A percentile compares a stretch with the other conserved stretches of the same genome.
Evolutionary conservation across 2,329 filamentous ascomycete species (phyloP).

Genomic region (Fusarium protoensiforme): DNA sequence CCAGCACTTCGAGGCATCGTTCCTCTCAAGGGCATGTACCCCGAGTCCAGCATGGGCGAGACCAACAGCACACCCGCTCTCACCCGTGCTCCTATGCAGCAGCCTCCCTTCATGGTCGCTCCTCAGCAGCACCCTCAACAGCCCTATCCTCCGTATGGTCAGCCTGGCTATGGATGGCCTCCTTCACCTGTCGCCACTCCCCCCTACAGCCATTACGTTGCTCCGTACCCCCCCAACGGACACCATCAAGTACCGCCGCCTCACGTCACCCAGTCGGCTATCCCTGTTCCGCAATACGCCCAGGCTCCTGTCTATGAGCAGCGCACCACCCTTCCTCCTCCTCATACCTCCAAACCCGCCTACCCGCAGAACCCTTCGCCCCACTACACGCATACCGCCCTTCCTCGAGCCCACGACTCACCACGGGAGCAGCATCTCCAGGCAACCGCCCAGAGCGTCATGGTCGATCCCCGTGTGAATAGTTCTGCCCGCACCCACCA

Average conservation of each 20-base stretch:
- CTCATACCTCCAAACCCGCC: slow-evolving; percentile 46
- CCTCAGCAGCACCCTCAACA: slow-evolving; percentile 50
- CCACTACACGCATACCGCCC: slow-evolving; percentile 47
- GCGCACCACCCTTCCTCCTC: slow-evolving; percentile 51
- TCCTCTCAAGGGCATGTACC: slow-evolving; percentile 95
- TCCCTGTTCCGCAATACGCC: slow-evolving; percentile 43
- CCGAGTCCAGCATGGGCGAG: slow-evolving; percentile 93
- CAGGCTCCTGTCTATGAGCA: slow-evolving; percentile 49
- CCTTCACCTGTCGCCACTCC: slow-evolving; percentile 67
- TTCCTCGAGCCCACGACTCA: slow-evolving; percentile 52
- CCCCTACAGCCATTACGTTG: slow-evolving; percentile 61
- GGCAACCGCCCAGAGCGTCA: slow-evolving; percentile 55
- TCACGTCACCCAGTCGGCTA: slow-evolving; percentile 43
- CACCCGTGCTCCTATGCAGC: slow-evolving; percentile 77
- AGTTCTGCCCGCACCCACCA: slow-evolving; percentile 52
- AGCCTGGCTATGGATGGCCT: slow-evolving; percentile 63
- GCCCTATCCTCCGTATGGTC: slow-evolving; percentile 53
- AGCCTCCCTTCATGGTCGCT: slow-evolving; percentile 52
- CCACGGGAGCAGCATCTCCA: slow-evolving; percentile 59
- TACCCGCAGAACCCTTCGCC: slow-evolving; percentile 47
- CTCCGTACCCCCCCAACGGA: slow-evolving; percentile 48
- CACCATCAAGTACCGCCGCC: slow-evolving; percentile 46
- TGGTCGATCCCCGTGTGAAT: slow-evolving; percentile 52
- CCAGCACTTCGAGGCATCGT: slow-evolving; percentile 82
- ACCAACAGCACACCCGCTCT: slow-evolving; percentile 82